These are phyloP conservation scores for Cocos nucifera DNA, from an alignment of 176 grass and related monocot genomes.

Conservation along the genomic window DNA sequence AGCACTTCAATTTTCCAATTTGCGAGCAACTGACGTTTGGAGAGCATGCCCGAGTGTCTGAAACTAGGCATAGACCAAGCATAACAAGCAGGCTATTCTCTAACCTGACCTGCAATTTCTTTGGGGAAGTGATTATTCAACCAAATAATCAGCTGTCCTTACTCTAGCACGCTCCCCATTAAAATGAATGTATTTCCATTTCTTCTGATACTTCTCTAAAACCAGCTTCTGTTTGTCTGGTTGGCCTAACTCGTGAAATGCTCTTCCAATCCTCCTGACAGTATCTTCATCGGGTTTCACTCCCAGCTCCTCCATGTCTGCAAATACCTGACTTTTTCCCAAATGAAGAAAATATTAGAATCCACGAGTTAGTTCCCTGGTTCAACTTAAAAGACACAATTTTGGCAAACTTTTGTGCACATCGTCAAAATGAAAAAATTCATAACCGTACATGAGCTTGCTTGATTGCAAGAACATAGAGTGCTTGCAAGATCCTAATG, in stretches of 20 bases:
- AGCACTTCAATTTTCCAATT: too few relatives aligned
- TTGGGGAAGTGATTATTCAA: neutral
- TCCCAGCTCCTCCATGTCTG: constrained; percentile 73
- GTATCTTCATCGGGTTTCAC: constrained; percentile 81
- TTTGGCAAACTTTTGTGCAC: neutral
- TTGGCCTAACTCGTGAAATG: constrained; percentile 42
- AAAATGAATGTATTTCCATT: constrained; percentile 79
- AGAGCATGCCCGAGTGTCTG: too few relatives aligned
- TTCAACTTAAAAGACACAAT: neutral
- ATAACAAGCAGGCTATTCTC: too few relatives aligned
- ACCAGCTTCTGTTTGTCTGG: constrained; percentile 51
- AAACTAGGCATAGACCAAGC: too few relatives aligned
- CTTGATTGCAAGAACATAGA: too few relatives aligned
- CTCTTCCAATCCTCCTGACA: constrained; percentile 59
- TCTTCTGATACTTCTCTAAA: constrained; percentile 61
- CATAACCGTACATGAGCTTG: too few relatives aligned
- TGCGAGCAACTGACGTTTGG: too few relatives aligned
- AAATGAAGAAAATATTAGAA: neutral
- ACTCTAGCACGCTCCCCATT: constrained; percentile 54
- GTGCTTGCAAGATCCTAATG: too few relatives aligned
- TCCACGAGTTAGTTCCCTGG: constrained; percentile 2
- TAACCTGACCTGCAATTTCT: too few relatives aligned
- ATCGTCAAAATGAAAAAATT: too few relatives aligned
- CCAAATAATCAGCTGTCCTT: constrained; percentile 19
- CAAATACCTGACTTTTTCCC: constrained; percentile 43